Conservation (phyloP, 176 grass and related monocot species). For the Luzula sylvatica region DNA sequence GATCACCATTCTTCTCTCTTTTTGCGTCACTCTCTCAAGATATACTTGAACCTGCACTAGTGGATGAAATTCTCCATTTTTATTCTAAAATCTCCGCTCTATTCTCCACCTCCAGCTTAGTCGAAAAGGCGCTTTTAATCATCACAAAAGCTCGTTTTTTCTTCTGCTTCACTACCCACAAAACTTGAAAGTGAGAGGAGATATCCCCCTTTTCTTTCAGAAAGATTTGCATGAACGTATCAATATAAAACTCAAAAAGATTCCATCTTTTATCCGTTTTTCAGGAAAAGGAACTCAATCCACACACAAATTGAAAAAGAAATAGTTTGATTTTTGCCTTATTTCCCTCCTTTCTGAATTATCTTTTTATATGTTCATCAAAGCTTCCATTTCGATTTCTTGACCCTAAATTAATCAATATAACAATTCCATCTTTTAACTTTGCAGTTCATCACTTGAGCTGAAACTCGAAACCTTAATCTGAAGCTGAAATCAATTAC, state of each 20-base stretch:
- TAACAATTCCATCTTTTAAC: too few relatives aligned
- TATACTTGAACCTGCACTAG: too few relatives aligned
- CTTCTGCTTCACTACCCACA: neutral
- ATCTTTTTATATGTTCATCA: neutral
- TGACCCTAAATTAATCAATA: too few relatives aligned
- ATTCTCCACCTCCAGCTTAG: neutral
- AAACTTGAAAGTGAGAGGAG: neutral
- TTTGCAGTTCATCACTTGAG: too few relatives aligned
- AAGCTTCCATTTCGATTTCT: neutral
- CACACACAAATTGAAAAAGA: neutral
- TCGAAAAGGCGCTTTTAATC: neutral
- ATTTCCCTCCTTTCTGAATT: too few relatives aligned
- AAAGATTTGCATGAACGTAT: neutral
- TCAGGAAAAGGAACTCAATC: constrained; percentile 2
- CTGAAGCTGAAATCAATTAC: neutral
- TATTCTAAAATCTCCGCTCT: too few relatives aligned
- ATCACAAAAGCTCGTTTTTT: neutral
- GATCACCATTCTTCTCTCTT: neutral
- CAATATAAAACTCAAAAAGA: constrained; percentile 1
- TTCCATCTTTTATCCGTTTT: constrained; percentile 5
- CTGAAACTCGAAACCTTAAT: too few relatives aligned
- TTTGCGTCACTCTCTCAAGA: neutral
- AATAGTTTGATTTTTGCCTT: neutral
- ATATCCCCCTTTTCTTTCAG: neutral
- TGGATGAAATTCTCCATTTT: neutral